Evolutionary conservation across 345 rosid species (phyloP).

Genomic region (Citrus unshiu): DNA sequence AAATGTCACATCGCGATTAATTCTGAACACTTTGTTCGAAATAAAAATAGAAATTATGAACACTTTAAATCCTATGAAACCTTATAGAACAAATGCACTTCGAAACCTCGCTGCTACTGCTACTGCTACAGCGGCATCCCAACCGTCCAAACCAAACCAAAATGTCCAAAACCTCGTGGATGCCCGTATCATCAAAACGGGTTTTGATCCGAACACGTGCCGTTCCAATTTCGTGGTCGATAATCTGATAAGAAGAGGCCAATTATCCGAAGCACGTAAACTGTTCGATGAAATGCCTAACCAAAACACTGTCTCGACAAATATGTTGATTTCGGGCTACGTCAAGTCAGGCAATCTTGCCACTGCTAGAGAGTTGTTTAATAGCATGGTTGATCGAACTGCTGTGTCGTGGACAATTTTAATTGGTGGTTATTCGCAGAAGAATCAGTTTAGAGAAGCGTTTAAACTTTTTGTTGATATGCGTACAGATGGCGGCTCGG

Average conservation of each 20-base stretch:
- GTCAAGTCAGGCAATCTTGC: slow-evolving; percentile 48
- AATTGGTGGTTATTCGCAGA: slow-evolving; percentile 61
- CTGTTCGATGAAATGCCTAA: slow-evolving; percentile 76
- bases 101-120: slow-evolving; percentile 21
- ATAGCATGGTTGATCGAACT: slow-evolving; percentile 46
- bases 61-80: slow-evolving; percentile 18
- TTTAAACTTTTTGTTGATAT: slow-evolving; percentile 55
- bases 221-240: slow-evolving; percentile 57
- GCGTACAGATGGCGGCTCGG: slow-evolving; percentile 36
- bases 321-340: slow-evolving; percentile 65
- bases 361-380: slow-evolving; percentile 53
- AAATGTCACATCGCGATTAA: no score
- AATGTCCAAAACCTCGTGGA: slow-evolving; percentile 31
- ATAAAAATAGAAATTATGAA: background rate
- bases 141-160: slow-evolving; percentile 7
- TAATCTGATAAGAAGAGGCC: slow-evolving; percentile 30
- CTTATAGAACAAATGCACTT: slow-evolving; percentile 13
- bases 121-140: slow-evolving; percentile 13
- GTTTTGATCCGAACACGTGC: slow-evolving; percentile 59
- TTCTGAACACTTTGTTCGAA: no score
- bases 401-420: slow-evolving; percentile 84
- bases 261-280: slow-evolving; percentile 52
- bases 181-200: slow-evolving; percentile 76
- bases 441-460: slow-evolving; percentile 42
- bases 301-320: slow-evolving; percentile 59